Evolutionary conservation across 1,284 basidiomycete species (phyloP), one percentile per base, ranked within the genome.

Genomic region (Heterobasidion irregulare): DNA sequence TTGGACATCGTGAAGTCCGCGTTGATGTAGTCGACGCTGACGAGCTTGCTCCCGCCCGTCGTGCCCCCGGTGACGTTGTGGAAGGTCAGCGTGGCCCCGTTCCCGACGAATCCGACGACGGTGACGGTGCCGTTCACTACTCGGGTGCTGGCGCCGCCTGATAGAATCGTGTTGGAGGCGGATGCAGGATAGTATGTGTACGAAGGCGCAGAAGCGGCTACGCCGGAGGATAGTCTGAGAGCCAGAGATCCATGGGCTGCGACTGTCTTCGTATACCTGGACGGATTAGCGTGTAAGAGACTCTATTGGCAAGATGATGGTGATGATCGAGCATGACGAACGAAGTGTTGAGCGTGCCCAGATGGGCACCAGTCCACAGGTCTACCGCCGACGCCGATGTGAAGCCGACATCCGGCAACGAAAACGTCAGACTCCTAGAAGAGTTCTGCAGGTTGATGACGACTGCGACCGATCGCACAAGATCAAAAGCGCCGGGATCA

Each of bases 1-100:
- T 77, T 76, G 53, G 59, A 62, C 63, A 71, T 72, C 7, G 69
- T 68, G 44, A 69, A 68, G 52, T 77, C 75, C 16, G 67, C 76
- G 50, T 77, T 77, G 58, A 77, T 77, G 56, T 77, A 78, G 61
- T 77, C 75, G 45, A 77, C 62, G 8, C 74, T 68, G 36, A 78
- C 59, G 8, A 75, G 67, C 59, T 74, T 76, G 2, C 70, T 73
- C 12, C 75, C 75, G 38, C 75, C 75, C 26, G 26, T 26, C 5
- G 64, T 58, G 0, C 75, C 75, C 35, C 75, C 75, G 54, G 75
- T 71, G 57, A 78, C 66, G 50, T 65, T 63, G 46, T 69, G 71
- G 57, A 78, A 65, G 16, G 73, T 75, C 36, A 77, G 63, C 2
- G 67, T 75, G 7, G 75, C 75, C 7, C 74, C 74, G 13, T 72